Evolutionary conservation across 305 asterid species (phyloP).

Genomic region (Fraxinus baroniana): DNA sequence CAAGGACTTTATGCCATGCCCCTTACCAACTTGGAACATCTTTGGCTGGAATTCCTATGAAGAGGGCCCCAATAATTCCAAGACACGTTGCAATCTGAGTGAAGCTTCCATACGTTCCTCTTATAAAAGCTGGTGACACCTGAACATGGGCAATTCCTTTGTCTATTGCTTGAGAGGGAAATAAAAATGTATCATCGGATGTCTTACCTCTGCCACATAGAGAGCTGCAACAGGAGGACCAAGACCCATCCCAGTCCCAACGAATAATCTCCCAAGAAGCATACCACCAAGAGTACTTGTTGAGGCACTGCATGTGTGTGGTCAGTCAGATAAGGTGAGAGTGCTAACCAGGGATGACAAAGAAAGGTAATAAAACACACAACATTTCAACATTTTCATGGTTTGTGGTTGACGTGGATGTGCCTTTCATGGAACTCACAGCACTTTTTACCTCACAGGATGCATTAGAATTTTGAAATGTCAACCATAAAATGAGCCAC

Average conservation of each 20-base stretch:
- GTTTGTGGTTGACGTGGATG: not conserved
- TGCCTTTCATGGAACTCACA: not conserved
- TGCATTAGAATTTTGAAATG: not conserved
- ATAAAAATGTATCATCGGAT: conserved; percentile 1
- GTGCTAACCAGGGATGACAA: not conserved
- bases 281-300: conserved; percentile 71
- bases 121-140: conserved; percentile 88
- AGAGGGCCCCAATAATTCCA: conserved; percentile 70
- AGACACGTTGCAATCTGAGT: conserved; percentile 90
- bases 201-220: conserved; percentile 83
- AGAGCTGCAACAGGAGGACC: conserved; percentile 96
- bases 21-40: conserved; percentile 70
- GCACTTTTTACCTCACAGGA: not conserved
- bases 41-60: conserved; percentile 84
- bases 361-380: not conserved
- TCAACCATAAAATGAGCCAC: not conserved
- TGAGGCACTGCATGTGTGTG: conserved; percentile 60
- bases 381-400: not conserved
- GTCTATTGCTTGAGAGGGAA: conserved; percentile 8
- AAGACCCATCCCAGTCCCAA: conserved; percentile 92
- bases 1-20: conserved; percentile 16
- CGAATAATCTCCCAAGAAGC: conserved; percentile 91
- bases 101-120: conserved; percentile 95
- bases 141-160: conserved; percentile 32
- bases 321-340: conserved; percentile 8